phyloP scores from a whole-genome alignment of 495 filamentous ascomycete genomes.

The Zalerion maritima region DNA sequence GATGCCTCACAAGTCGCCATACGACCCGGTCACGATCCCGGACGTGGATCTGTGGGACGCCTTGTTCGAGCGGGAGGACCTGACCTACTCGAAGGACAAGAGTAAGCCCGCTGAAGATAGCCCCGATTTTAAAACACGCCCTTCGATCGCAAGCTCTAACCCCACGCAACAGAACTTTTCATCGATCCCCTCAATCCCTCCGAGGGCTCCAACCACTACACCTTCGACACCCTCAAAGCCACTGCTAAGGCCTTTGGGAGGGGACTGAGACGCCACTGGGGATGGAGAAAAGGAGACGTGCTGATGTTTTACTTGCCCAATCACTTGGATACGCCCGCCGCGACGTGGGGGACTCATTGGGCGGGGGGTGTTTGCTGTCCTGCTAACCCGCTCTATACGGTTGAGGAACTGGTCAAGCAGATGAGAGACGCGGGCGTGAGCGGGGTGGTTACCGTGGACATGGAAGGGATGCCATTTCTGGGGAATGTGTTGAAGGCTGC shows the following conservation, averaged over 20 bases:
- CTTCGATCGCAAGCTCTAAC: conserved; percentile 3
- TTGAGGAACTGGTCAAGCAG: conserved; percentile 77
- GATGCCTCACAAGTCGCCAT: conserved; percentile 45
- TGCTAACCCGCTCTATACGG: conserved; percentile 78
- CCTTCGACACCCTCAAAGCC: conserved; percentile 49
- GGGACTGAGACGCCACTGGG: conserved; percentile 53
- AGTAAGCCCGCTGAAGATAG: conserved; percentile 18
- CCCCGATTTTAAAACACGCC: not conserved
- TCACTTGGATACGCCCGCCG: conserved; percentile 52
- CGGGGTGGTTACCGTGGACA: conserved; percentile 63
- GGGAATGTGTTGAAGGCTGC: conserved; percentile 51
- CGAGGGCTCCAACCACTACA: conserved; percentile 64
- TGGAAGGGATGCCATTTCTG: conserved; percentile 41
- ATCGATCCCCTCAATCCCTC: conserved; percentile 62
- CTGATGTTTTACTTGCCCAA: conserved; percentile 59
- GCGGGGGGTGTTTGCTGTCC: conserved; percentile 70
- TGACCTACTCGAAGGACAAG: conserved; percentile 51
- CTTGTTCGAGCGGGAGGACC: conserved; percentile 63
- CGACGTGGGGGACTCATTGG: conserved; percentile 72
- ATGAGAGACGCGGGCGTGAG: conserved; percentile 68
- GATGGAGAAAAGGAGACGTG: conserved; percentile 72
- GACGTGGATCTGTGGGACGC: conserved; percentile 58
- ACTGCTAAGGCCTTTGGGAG: conserved; percentile 63
- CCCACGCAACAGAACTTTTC: conserved; percentile 49
- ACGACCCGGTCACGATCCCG: conserved; percentile 46